Conservation (phyloP, 1,284 basidiomycete species). For the Fomitopsis schrenkii region DNA sequence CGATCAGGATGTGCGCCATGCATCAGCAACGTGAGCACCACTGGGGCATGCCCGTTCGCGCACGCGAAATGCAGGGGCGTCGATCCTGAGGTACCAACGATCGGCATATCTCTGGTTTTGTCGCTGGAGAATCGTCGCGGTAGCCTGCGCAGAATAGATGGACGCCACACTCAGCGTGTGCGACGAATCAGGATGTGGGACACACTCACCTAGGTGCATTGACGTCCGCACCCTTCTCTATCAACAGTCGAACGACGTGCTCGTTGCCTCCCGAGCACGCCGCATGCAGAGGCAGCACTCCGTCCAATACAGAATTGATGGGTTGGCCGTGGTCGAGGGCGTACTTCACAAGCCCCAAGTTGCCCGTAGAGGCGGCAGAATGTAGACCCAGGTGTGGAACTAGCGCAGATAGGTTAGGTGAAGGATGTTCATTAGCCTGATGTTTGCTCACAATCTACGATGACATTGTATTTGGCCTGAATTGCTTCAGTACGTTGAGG, state of each 20-base stretch:
- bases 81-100: constrained; percentile 79
- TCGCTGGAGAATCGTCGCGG: constrained; percentile 77
- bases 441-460: constrained; percentile 62
- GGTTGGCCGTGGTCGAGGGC: constrained; percentile 92
- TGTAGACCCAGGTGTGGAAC: constrained; percentile 87
- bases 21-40: constrained; percentile 73
- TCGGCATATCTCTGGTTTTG: constrained; percentile 59
- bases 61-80: constrained; percentile 95
- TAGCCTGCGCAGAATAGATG: constrained; percentile 39
- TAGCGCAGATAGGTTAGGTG: constrained; percentile 24
- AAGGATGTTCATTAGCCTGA: not conserved
- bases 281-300: constrained; percentile 88
- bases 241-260: constrained; percentile 79
- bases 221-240: constrained; percentile 90
- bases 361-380: constrained; percentile 83
- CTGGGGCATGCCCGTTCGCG: constrained; percentile 80
- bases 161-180: constrained; percentile 35
- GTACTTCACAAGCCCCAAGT: constrained; percentile 84
- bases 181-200: not conserved
- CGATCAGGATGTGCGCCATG: constrained; percentile 77
- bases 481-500: constrained; percentile 50
- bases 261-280: constrained; percentile 86
- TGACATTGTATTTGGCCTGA: constrained; percentile 75
- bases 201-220: constrained; percentile 73
- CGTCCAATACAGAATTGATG: constrained; percentile 88